These are phyloP conservation scores for Tylopilus felleus DNA, from an alignment of 768 basidiomycete genomes.

Conservation along the genomic window DNA sequence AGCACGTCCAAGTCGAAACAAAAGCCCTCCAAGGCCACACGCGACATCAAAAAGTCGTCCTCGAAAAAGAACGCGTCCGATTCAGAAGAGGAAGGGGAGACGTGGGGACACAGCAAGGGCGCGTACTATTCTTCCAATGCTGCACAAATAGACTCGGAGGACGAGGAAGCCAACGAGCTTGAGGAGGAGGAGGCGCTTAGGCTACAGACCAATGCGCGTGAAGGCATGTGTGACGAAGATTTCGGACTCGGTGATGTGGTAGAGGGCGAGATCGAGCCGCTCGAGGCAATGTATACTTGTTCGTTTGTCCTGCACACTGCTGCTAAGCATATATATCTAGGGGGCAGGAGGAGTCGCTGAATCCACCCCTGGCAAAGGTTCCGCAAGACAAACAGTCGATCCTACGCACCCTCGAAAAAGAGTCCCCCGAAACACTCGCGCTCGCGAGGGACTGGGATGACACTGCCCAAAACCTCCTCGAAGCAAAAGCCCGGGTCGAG, in stretches of 20 bases:
- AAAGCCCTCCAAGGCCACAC: conserved; percentile 7
- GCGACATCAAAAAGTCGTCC: conserved; percentile 14
- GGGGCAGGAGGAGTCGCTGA: conserved; percentile 6
- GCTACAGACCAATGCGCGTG: conserved; percentile 71
- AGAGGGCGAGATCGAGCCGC: conserved; percentile 32
- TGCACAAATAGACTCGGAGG: conserved; percentile 73
- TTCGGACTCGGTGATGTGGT: conserved; percentile 73
- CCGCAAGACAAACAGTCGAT: conserved; percentile 58
- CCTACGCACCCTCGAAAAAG: conserved; percentile 68
- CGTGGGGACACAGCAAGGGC: conserved; percentile 77
- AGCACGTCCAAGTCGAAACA: conserved; percentile 13
- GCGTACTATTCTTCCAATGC: conserved; percentile 89
- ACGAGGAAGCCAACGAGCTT: conserved; percentile 84
- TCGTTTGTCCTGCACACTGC: not conserved
- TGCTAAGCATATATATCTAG: conserved; percentile 16
- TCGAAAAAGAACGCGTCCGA: conserved; percentile 9
- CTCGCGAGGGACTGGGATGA: conserved; percentile 84
- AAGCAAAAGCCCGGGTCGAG: conserved; percentile 50
- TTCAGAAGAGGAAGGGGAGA: conserved; percentile 47
- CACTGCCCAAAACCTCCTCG: conserved; percentile 50
- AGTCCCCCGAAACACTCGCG: conserved; percentile 74
- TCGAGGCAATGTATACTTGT: conserved; percentile 28
- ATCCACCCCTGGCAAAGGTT: conserved; percentile 19
- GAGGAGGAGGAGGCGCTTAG: conserved; percentile 86
- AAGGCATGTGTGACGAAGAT: conserved; percentile 71